These are phyloP conservation scores for Crassisporium funariophilum DNA, from an alignment of 768 basidiomycete genomes.

Conservation along the genomic window DNA sequence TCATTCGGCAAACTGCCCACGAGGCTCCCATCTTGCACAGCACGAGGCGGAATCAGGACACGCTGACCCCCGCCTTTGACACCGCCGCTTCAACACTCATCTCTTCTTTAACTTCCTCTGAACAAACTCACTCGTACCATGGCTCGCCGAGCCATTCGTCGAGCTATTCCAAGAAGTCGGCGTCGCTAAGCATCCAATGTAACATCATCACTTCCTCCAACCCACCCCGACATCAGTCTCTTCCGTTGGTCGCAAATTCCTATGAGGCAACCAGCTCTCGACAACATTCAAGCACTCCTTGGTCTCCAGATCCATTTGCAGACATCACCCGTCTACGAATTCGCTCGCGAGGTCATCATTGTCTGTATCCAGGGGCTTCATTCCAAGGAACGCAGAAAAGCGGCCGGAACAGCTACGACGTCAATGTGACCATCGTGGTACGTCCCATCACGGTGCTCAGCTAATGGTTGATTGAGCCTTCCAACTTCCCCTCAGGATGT, in stretches of 20 bases:
- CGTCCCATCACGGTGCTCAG: slow-evolving; percentile 36
- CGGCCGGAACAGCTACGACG: slow-evolving; percentile 92
- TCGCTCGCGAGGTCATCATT: slow-evolving; percentile 71
- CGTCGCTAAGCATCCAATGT: slow-evolving; percentile 24
- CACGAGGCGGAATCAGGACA: slow-evolving; percentile 24
- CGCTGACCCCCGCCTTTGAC: slow-evolving; percentile 18
- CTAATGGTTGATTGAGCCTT: slow-evolving; percentile 4
- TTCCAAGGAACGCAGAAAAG: slow-evolving; percentile 94
- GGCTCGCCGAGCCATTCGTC: slow-evolving; percentile 15
- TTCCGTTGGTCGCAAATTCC: slow-evolving; percentile 5
- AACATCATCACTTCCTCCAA: slow-evolving; percentile 19
- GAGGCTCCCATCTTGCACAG: slow-evolving; percentile 15
- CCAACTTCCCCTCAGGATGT: slow-evolving; percentile 62
- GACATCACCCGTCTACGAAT: slow-evolving; percentile 82
- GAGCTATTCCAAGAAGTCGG: slow-evolving; percentile 26
- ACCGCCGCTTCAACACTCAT: slow-evolving; percentile 4
- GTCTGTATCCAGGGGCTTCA: slow-evolving; percentile 84
- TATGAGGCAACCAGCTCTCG: slow-evolving; percentile 10
- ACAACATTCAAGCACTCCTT: slow-evolving; percentile 12
- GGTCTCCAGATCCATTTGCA: slow-evolving; percentile 52
- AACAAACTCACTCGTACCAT: slow-evolving; percentile 15
- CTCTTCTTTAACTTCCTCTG: slow-evolving; percentile 4
- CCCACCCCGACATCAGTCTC: slow-evolving; percentile 13
- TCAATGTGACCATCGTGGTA: slow-evolving; percentile 89
- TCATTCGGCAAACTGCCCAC: slow-evolving; percentile 18